Percentiles rank a stretch among this genome's conserved stretches.
Evolutionary conservation across 257 asterid species (phyloP).

Genomic region (Eustoma russellianum): DNA sequence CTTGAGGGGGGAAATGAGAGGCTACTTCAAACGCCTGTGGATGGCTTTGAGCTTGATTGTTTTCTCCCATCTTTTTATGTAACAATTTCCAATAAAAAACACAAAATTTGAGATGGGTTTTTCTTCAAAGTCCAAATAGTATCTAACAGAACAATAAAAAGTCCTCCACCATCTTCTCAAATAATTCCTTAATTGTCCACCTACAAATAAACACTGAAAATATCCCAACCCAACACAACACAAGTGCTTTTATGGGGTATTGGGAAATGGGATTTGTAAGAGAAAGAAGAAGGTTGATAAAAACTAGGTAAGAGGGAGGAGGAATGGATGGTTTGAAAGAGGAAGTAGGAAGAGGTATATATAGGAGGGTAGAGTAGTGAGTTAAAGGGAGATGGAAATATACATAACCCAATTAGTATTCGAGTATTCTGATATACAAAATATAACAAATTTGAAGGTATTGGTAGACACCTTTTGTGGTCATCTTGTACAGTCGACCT

Average conservation of each 20-base stretch:
- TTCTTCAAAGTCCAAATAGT: background rate
- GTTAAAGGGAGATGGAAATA: too few species aligned
- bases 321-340: background rate
- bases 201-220: background rate
- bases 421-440: background rate
- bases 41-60: conserved; percentile 14
- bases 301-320: background rate
- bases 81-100: background rate
- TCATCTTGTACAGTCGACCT: too few species aligned
- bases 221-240: background rate
- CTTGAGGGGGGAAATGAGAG: conserved; percentile 17
- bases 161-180: background rate
- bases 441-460: background rate
- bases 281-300: background rate
- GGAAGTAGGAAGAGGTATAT: conserved; percentile 9
- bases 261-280: too few species aligned
- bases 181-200: too few species aligned
- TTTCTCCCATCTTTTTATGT: conserved; percentile 40
- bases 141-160: background rate
- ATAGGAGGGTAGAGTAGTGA: background rate
- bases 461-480: too few species aligned
- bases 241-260: background rate
- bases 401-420: too few species aligned
- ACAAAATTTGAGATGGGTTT: conserved; percentile 2
- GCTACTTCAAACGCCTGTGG: conserved; percentile 42